Base-by-base conservation (phyloP, 2,329 filamentous ascomycete genomes). In the Microcyclosporella mali region DNA sequence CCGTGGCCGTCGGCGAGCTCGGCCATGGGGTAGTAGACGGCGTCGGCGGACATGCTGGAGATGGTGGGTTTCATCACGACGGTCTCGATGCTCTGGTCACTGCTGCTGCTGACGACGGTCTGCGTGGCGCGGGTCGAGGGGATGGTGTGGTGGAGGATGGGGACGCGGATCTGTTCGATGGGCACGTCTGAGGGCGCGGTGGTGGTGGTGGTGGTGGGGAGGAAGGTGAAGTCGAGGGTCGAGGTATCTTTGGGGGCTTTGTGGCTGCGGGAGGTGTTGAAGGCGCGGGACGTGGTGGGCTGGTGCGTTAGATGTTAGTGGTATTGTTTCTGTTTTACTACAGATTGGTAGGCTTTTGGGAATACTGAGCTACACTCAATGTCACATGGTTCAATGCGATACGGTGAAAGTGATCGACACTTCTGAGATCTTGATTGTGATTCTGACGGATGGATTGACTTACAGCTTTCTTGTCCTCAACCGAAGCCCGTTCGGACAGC, bases 201-300 rank as follows among this genome's bases (percentile, higher is more conserved):
- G 25, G 46, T 45, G 15, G 45, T 37, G 17, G 49, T 46, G 18
- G 47, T 35, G 38, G 71, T 66, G 52, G 79, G 79, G 52, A 82
- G 68, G 66, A 74, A 81, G 54, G 73, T 72, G 56, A 82, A 81
- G 66, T 82, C 79, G 46, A 82, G 76, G 32, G 78, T 78, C 31
- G 76, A 79, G 46, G 63, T 66, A 64, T 82, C 78, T 41, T 74
- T 70, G 49, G 75, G 69, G 19, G 74, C 65, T 59, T 80, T 79
- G 40, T 72, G 65, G 47, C 70, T 63, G 47, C 75, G 74, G 49
- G 72, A 77, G 47, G 78, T 80, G 66, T 82, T 82, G 71, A 82
- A 81, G 57, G 74, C 70, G 43, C 77, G 73, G 63, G 44, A 28
- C 17, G 35, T 29, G 32, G 30, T 17, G 16, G 21, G 33, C 52